These are phyloP conservation scores for Cucumis cinereus DNA, from an alignment of 306 rosid species.

Conservation along the genomic window DNA sequence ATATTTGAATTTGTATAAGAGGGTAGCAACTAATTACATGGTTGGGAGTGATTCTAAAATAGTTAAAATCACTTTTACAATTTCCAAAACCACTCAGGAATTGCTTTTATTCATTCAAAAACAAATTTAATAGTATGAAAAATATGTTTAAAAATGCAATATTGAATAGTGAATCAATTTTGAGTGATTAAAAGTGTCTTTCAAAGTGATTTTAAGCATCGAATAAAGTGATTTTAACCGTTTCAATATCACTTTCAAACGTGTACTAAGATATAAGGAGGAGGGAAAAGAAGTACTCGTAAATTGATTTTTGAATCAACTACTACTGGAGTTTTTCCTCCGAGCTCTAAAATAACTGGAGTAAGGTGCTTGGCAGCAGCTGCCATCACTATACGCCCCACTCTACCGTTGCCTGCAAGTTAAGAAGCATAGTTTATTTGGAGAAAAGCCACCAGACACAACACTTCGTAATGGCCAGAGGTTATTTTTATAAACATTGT, in stretches of 20 bases:
- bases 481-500: not conserved
- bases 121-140: no score
- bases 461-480: not conserved
- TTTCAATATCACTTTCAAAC: no score
- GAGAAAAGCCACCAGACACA: not conserved
- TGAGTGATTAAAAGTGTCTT: no score
- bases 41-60: no score
- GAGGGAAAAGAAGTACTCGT: conserved; percentile 21
- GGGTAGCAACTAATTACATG: not conserved
- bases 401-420: conserved; percentile 59
- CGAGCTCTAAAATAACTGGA: conserved; percentile 93
- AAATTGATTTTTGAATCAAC: conserved; percentile 71
- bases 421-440: not conserved
- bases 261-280: not conserved
- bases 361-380: conserved; percentile 98
- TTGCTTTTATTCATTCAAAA: no score
- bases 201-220: no score
- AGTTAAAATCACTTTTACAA: no score
- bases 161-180: no score
- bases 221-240: no score
- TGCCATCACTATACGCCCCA: conserved; percentile 83
- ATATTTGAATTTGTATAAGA: conserved; percentile 10
- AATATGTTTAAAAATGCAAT: no score
- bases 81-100: no score
- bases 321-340: conserved; percentile 86